Evolutionary conservation across 495 filamentous ascomycete species (phyloP), one percentile per base, ranked within the genome.

Genomic region (Glutinoglossum americanum): DNA sequence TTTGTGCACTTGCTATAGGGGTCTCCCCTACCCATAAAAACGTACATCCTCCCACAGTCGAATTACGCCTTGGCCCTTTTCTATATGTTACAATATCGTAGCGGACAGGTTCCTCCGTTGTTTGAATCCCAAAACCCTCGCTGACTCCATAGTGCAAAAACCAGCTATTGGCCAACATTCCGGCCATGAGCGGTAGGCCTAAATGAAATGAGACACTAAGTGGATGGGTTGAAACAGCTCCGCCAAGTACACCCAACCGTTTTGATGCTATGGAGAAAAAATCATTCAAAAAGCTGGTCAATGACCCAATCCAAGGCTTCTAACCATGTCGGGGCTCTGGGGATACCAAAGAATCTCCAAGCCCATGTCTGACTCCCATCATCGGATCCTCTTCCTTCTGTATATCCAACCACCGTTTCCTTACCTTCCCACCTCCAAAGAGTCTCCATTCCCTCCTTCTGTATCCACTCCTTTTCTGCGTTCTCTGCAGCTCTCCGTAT

Each of bases 381-480:
- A 17, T 25, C 49, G 1, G 19, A 25, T 28, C 8, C 6, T 26
- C 55, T n/a, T 30, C 19, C 25, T 45, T 19, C 55, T 21, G 15
- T 0, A n/a, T 57, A 30, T 26, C 55, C 55, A 26, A 30, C 11
- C 1, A 45, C 27, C 37, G 27, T 57, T 28, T 30, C 37, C 45
- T 48, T 47, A 25, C 19, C 55, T 27, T 47, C 37, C 55, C 49
- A 32, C 19, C 28, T 53, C 66, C 56, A 68, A 74, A 68, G 70
- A 6, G 74, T 68, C 57, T 73, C 73, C 26, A 70, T 63, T 19
- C 75, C 78, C 65, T 90, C 82, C 28, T 75, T 76, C 60, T 80
- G 76, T 54, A 77, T 76, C 88, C 92, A 98, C 67, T 80, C 82
- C 49, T 73, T 73, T 69, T 95, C 92, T 8, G 89, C 92, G 62